Evolutionary conservation across 2,329 filamentous ascomycete genomes (phyloP).

Genomic region (Nectriaceae sp.): DNA sequence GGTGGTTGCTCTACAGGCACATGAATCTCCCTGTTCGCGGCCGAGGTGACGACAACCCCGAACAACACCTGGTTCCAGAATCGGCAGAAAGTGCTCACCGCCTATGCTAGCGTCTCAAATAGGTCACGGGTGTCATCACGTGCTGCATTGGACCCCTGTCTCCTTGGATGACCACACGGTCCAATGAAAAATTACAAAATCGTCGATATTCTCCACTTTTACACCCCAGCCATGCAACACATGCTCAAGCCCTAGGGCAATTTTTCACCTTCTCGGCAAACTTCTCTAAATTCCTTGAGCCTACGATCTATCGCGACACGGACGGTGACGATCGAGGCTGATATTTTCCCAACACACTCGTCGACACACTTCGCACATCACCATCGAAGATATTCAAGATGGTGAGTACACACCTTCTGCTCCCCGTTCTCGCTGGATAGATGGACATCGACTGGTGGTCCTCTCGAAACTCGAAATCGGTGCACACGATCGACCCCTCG

Average conservation of each 20-base stretch:
- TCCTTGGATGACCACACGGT: constrained; percentile 1
- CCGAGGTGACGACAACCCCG: constrained; percentile 19
- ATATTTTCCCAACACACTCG: constrained; percentile 37
- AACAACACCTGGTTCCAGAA: constrained; percentile 23
- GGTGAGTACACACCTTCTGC: constrained; percentile 42
- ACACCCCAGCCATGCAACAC: no score
- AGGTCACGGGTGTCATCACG: constrained; percentile 23
- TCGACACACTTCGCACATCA: constrained; percentile 44
- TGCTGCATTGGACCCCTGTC: constrained; percentile 11
- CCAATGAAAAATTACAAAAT: constrained; percentile 37
- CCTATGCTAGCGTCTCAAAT: constrained; percentile 10
- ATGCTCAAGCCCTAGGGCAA: constrained; percentile 40
- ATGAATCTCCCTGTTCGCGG: constrained; percentile 16
- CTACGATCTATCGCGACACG: constrained; percentile 37
- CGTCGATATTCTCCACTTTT: constrained; percentile 19
- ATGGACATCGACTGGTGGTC: constrained; percentile 15
- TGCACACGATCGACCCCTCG: constrained; percentile 13
- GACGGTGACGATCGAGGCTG: constrained; percentile 39
- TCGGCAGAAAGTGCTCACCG: constrained; percentile 32
- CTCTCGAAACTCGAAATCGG: constrained; percentile 10
- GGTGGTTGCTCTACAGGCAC: constrained; percentile 10
- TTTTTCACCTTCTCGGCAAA: constrained; percentile 40
- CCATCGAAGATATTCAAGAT: constrained; percentile 48
- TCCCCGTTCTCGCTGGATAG: constrained; percentile 15
- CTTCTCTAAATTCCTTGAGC: constrained; percentile 35